A percentile compares a stretch with the other conserved stretches of the same genome.
phyloP scores from a whole-genome alignment of 768 basidiomycete genomes.

The Daedaleopsis nitida region DNA sequence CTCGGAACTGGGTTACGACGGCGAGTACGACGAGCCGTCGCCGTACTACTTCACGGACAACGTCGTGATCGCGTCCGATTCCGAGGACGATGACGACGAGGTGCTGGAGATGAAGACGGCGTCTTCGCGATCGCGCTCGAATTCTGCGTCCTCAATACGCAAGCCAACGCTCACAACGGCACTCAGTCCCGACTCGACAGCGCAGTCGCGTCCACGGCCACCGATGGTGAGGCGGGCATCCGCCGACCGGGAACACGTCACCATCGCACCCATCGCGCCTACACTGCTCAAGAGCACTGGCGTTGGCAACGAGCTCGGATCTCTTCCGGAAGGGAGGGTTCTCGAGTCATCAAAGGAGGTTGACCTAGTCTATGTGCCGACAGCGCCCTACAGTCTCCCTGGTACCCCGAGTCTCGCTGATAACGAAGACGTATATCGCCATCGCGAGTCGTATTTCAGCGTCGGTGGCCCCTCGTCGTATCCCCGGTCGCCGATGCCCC shows the following conservation, averaged over 20 bases:
- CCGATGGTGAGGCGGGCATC: conserved; percentile 34
- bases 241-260: conserved; percentile 55
- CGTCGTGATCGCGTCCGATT: conserved; percentile 27
- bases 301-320: conserved; percentile 40
- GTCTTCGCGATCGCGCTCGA: conserved; percentile 39
- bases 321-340: conserved; percentile 31
- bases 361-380: conserved; percentile 72
- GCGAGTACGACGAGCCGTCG: conserved; percentile 45
- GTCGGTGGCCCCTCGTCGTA: conserved; percentile 27
- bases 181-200: conserved; percentile 21
- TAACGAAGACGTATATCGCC: conserved; percentile 37
- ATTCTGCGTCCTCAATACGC: conserved; percentile 39
- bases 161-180: conserved; percentile 24
- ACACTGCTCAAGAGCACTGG: conserved; percentile 85
- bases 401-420: conserved; percentile 25
- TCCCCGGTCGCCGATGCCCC: conserved; percentile 14
- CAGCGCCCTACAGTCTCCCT: conserved; percentile 30
- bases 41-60: conserved; percentile 24
- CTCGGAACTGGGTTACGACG: conserved; percentile 56
- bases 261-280: conserved; percentile 73
- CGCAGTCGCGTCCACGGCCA: conserved; percentile 27
- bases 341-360: conserved; percentile 38
- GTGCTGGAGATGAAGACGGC: conserved; percentile 65
- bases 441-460: conserved; percentile 40
- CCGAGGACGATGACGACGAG: conserved; percentile 52